phyloP scores from a whole-genome alignment of 2,329 filamentous ascomycete species.

The Talaromyces amestolkiae region DNA sequence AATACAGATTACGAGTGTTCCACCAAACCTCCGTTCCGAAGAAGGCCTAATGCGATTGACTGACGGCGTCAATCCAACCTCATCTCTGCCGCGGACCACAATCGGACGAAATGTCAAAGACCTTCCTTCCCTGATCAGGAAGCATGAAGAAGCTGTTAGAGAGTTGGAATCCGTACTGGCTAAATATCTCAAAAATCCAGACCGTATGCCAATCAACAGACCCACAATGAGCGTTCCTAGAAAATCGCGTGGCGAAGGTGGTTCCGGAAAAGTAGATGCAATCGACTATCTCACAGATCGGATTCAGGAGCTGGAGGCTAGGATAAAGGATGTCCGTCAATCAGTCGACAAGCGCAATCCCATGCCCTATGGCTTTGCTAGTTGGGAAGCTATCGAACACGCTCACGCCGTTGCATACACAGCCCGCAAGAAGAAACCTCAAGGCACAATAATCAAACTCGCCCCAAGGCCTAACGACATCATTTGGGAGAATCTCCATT shows the following conservation, averaged over 20 bases:
- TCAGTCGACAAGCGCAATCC: slow-evolving; percentile 84
- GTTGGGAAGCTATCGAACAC: slow-evolving; percentile 82
- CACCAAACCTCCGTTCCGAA: slow-evolving; percentile 71
- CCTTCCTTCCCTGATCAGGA: slow-evolving; percentile 76
- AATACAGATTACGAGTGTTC: slow-evolving; percentile 73
- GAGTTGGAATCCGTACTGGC: slow-evolving; percentile 79
- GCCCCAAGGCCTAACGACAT: slow-evolving; percentile 87
- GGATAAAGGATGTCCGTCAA: slow-evolving; percentile 79
- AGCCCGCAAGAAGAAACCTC: slow-evolving; percentile 74
- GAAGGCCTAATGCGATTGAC: slow-evolving; percentile 84
- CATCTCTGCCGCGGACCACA: slow-evolving; percentile 73
- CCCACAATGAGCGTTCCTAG: slow-evolving; percentile 69
- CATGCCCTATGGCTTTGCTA: slow-evolving; percentile 90
- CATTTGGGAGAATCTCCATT: slow-evolving; percentile 89
- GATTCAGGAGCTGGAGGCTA: slow-evolving; percentile 75
- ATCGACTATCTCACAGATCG: slow-evolving; percentile 89
- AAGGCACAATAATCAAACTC: slow-evolving; percentile 72
- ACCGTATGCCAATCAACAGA: slow-evolving; percentile 70
- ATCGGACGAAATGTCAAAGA: slow-evolving; percentile 91
- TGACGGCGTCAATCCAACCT: slow-evolving; percentile 73
- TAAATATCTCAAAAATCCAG: slow-evolving; percentile 85
- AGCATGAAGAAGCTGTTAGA: slow-evolving; percentile 78
- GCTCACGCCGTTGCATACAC: slow-evolving; percentile 85
- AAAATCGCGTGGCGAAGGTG: slow-evolving; percentile 33
- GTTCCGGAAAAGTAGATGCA: slow-evolving; percentile 76